Conservation (phyloP, 331 rosid genomes). For the Prunus yedoensis region DNA sequence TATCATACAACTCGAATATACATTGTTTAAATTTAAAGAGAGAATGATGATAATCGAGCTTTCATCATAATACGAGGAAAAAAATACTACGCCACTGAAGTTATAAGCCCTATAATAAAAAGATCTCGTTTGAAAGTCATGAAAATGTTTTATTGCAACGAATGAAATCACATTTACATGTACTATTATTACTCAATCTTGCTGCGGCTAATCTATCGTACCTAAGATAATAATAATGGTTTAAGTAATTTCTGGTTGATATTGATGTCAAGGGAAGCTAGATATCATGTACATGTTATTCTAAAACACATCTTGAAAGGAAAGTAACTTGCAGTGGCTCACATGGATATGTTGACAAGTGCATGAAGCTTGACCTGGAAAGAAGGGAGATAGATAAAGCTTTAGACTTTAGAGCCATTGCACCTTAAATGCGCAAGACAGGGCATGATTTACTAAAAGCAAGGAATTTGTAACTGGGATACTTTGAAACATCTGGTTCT, state of each 20-base stretch:
- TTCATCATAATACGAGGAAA: no score
- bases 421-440: constrained; percentile 4
- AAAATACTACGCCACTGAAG: no score
- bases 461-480: not conserved
- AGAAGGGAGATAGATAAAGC: constrained; percentile 3
- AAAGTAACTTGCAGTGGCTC: not conserved
- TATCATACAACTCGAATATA: no score
- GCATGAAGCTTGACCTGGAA: constrained; percentile 5
- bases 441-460: not conserved
- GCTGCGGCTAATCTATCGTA: no score
- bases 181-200: no score
- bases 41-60: not conserved
- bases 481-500: not conserved
- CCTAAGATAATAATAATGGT: no score
- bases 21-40: no score
- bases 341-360: constrained; percentile 11
- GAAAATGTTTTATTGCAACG: not conserved
- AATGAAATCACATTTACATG: no score
- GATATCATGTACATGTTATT: not conserved
- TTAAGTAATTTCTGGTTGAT: not conserved
- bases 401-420: not conserved
- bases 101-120: not conserved
- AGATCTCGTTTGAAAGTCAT: not conserved
- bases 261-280: not conserved
- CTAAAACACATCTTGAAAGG: not conserved